phyloP scores from a whole-genome alignment of 1,139 yeast species.

The Scheffersomyces cryptocercus region DNA sequence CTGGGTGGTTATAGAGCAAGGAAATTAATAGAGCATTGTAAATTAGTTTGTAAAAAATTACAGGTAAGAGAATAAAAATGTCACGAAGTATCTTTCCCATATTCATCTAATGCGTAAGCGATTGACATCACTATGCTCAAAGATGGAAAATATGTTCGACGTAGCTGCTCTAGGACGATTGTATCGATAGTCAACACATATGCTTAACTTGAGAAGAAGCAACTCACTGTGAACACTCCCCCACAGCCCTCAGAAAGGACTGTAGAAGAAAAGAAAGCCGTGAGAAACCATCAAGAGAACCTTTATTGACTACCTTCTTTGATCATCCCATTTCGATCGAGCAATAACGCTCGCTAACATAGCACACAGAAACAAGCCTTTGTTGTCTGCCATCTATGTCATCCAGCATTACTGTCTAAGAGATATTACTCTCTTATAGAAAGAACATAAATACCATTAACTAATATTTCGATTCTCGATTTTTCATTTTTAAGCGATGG shows the following conservation, averaged over 20 bases:
- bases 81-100: constrained; percentile 80
- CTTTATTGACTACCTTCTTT: constrained; percentile 15
- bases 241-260: not conserved
- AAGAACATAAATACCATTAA: too few relatives aligned
- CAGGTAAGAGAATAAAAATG: constrained; percentile 31
- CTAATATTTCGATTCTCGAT: too few relatives aligned
- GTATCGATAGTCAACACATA: constrained; percentile 48
- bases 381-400: too few relatives aligned
- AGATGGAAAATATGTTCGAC: constrained; percentile 83
- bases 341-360: too few relatives aligned
- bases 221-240: too few relatives aligned
- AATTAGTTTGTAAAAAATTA: not conserved
- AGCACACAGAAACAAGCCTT: too few relatives aligned
- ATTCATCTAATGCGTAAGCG: constrained; percentile 57
- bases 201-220: constrained; percentile 1
- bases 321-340: constrained; percentile 8
- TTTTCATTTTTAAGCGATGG: too few relatives aligned
- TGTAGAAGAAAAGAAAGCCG: not conserved
- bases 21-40: constrained; percentile 1
- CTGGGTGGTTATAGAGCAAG: constrained; percentile 30
- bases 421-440: too few relatives aligned
- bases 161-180: constrained; percentile 61
- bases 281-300: not conserved
- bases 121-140: constrained; percentile 43
- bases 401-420: too few relatives aligned